Conservation (phyloP, 2,329 filamentous ascomycete species). For the Xylaria sp. region DNA sequence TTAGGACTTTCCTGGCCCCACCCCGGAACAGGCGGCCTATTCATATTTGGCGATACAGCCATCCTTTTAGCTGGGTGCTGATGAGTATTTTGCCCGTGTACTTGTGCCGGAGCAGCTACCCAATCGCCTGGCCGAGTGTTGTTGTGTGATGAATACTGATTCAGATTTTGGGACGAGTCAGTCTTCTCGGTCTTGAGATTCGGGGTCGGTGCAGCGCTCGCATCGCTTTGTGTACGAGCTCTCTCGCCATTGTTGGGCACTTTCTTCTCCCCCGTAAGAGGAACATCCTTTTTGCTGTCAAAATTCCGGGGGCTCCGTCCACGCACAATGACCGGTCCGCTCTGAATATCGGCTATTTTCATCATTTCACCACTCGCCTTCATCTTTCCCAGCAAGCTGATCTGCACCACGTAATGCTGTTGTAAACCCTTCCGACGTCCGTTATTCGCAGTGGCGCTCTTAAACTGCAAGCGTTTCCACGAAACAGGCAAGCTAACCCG, state of each 20-base stretch:
- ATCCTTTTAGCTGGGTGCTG: constrained; percentile 63
- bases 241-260: constrained; percentile 60
- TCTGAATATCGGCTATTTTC: constrained; percentile 85
- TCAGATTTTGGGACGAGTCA: constrained; percentile 45
- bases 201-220: constrained; percentile 44
- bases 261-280: constrained; percentile 60
- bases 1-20: constrained; percentile 54
- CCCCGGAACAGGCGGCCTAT: constrained; percentile 64
- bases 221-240: constrained; percentile 55
- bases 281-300: constrained; percentile 77
- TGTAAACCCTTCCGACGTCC: constrained; percentile 92
- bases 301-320: constrained; percentile 95
- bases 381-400: constrained; percentile 84
- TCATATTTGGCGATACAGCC: constrained; percentile 63
- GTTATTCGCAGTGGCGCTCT: constrained; percentile 96
- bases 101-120: constrained; percentile 53
- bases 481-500: constrained; percentile 84
- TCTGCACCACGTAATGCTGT: constrained; percentile 91
- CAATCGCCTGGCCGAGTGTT: constrained; percentile 58
- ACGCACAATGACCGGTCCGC: constrained; percentile 93
- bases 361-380: constrained; percentile 71
- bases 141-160: constrained; percentile 44
- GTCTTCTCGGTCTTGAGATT: constrained; percentile 50
- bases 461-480: constrained; percentile 95
- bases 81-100: constrained; percentile 47